A percentile compares a stretch with the other conserved stretches of the same genome.
phyloP scores from a whole-genome alignment of 768 basidiomycete genomes.

The Tylopilus subfusipes region DNA sequence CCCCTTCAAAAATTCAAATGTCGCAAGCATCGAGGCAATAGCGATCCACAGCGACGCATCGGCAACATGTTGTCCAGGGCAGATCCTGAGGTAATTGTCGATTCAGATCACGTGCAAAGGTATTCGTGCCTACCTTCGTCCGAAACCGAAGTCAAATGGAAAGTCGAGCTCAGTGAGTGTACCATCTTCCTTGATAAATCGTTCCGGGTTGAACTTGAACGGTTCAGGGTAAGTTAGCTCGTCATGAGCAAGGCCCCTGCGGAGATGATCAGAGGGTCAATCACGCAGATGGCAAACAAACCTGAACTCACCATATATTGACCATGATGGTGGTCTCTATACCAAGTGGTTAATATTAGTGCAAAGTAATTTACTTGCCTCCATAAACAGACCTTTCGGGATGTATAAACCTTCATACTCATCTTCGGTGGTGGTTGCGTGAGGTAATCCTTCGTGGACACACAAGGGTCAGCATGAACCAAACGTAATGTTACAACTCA shows the following conservation, averaged over 20 bases:
- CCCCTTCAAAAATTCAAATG: constrained; percentile 22
- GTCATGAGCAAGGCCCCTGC: constrained; percentile 40
- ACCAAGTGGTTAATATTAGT: background rate
- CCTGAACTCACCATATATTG: constrained; percentile 21
- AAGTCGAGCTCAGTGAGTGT: constrained; percentile 4
- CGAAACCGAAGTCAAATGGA: constrained; percentile 22
- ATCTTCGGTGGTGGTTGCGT: constrained; percentile 18
- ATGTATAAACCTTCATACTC: constrained; percentile 25
- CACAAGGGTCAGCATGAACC: background rate
- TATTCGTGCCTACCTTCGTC: constrained; percentile 19
- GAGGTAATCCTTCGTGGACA: constrained; percentile 18
- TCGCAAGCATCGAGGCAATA: constrained; percentile 21
- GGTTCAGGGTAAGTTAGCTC: constrained; percentile 38
- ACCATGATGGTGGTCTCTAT: constrained; percentile 19
- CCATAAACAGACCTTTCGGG: constrained; percentile 19
- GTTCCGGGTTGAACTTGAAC: constrained; percentile 38
- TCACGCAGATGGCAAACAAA: background rate
- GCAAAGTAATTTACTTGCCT: background rate
- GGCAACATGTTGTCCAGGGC: constrained; percentile 23
- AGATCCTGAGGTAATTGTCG: constrained; percentile 13
- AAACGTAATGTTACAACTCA: constrained; percentile 6
- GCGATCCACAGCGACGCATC: constrained; percentile 27
- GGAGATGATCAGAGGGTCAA: background rate
- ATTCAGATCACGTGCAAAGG: background rate
- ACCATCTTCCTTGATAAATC: constrained; percentile 30